Base-by-base conservation (phyloP, 129 eudicot species). In the Logfia minima region DNA sequence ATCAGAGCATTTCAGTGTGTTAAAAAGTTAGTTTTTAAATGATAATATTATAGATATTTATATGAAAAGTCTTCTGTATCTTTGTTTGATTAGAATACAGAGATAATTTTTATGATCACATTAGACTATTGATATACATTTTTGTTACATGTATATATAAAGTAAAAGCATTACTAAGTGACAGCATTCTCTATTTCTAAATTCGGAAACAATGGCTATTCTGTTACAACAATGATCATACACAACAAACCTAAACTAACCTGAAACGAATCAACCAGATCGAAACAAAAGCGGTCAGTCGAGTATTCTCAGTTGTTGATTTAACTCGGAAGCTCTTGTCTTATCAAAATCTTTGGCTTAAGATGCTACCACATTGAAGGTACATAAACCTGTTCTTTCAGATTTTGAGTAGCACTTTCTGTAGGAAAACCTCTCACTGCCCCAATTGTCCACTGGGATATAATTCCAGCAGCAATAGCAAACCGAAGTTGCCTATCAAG, bases 391-490 rank as follows among this genome's bases (percentile, higher is more conserved):
- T 94, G 97, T 75, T 94, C 98, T 76, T 94, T 94, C 74, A 94
- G 82, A 83, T 94, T 94, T 32, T 91, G 98, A 2, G 96, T 56
- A 70, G 98, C 98, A 75, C 98, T 91, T 73, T 91, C 97, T 0
- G 98, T 85, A 0, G 98, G 98, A 71, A 94, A 87, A 56, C 97
- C 97, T 74, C 98, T 87, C 5, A 94, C 97, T 26, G 93, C 96
- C 22, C 98, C 98, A 8, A 94, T 91, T 0, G 98, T 94, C 98
- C 98, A 94, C 87, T 94, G 98, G 3, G 98, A 75, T 81, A 91
- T 94, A 21, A 94, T 94, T 8, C 98, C 97, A 0, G 97, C 98
- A 7, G 98, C 90, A 72, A 94, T 84, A 0, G 90, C 98, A 89
- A 91, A 94, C 77, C 97, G 83, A 23, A 94, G 84, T 80, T 94